Conservation (phyloP, 2,329 filamentous ascomycete genomes). For the Fusarium agapanthi region DNA sequence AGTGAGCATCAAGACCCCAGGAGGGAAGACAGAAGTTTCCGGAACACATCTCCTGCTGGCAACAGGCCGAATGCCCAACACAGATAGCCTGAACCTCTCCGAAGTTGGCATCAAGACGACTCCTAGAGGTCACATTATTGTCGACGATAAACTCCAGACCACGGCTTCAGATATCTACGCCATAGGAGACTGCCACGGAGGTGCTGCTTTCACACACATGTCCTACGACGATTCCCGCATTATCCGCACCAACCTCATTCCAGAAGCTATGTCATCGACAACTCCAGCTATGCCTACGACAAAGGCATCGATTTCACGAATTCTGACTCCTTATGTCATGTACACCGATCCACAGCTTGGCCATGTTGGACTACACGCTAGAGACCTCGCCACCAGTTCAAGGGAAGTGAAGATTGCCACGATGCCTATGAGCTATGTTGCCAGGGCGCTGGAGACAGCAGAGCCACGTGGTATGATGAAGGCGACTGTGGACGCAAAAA, state of each 20-base stretch:
- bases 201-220: conserved; percentile 64
- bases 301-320: conserved; percentile 40
- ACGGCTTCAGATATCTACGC: conserved; percentile 54
- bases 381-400: conserved; percentile 45
- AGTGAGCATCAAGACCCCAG: conserved; percentile 31
- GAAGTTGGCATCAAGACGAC: conserved; percentile 53
- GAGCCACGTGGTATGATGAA: conserved; percentile 63
- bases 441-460: conserved; percentile 59
- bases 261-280: conserved; percentile 33
- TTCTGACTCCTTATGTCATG: conserved; percentile 57
- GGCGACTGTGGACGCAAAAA: conserved; percentile 57
- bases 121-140: conserved; percentile 53
- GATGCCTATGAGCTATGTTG: conserved; percentile 63
- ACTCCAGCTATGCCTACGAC: conserved; percentile 41
- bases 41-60: conserved; percentile 61
- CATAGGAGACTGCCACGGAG: conserved; percentile 61
- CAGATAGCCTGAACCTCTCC: conserved; percentile 53
- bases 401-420: conserved; percentile 52
- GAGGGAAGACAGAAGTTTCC: conserved; percentile 38
- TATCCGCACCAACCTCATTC: conserved; percentile 55
- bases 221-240: conserved; percentile 66
- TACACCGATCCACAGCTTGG: conserved; percentile 64
- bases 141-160: conserved; percentile 56
- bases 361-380: conserved; percentile 58
- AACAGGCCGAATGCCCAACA: conserved; percentile 60